Percentiles rank a stretch among this genome's conserved stretches.
These are phyloP conservation scores for Themeda triandra DNA, from an alignment of 176 grass and related monocot species.

Conservation along the genomic window DNA sequence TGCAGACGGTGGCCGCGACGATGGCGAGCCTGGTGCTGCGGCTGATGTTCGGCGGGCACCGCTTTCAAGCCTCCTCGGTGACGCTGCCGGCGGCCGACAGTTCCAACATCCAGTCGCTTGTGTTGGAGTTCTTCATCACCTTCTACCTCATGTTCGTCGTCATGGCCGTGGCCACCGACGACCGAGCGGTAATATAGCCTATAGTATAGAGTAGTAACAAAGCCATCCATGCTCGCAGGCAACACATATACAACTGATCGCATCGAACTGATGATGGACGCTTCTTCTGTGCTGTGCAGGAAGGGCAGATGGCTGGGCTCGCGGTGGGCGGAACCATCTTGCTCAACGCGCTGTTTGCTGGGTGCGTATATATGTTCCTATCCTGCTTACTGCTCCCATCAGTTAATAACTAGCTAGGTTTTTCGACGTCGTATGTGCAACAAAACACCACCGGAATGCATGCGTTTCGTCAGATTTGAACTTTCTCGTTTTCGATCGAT, in stretches of 20 bases:
- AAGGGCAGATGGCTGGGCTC: constrained; percentile 50
- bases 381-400: background rate
- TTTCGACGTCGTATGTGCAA: background rate
- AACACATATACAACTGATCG: background rate
- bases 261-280: background rate
- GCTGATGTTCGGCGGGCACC: constrained; percentile 45
- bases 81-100: background rate
- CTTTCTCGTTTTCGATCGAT: background rate
- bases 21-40: constrained; percentile 49
- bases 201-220: background rate
- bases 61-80: constrained; percentile 20
- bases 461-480: background rate
- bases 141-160: constrained; percentile 89
- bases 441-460: background rate
- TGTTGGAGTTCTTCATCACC: constrained; percentile 70
- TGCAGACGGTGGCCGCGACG: constrained; percentile 40
- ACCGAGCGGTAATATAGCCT: constrained; percentile 41
- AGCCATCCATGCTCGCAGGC: background rate
- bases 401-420: background rate
- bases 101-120: constrained; percentile 49
- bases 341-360: constrained; percentile 62
- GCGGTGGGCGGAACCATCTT: constrained; percentile 49
- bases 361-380: constrained; percentile 37
- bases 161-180: constrained; percentile 67
- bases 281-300: background rate